Evolutionary conservation across 345 rosid genomes (phyloP).

Genomic region (Pugionium dolabratum): DNA sequence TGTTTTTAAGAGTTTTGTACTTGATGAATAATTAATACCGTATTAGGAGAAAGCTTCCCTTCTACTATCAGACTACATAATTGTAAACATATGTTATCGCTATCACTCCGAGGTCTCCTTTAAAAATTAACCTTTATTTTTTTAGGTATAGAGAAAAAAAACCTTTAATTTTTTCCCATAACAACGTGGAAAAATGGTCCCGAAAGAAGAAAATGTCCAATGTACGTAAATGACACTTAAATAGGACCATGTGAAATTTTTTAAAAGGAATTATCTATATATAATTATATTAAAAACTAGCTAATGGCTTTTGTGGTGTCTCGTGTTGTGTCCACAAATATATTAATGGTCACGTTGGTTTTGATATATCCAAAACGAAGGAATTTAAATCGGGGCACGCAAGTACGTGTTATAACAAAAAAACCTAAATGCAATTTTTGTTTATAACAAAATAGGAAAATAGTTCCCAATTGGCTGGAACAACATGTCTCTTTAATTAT

Average conservation of each 20-base stretch:
- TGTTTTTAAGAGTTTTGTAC: no score
- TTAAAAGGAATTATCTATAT: no score
- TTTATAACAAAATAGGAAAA: conserved; percentile 37
- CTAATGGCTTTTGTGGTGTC: conserved; percentile 19
- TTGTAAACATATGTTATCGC: not conserved
- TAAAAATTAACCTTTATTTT: not conserved
- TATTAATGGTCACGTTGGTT: conserved; percentile 30
- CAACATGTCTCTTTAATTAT: conserved; percentile 18
- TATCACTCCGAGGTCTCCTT: conserved; percentile 1
- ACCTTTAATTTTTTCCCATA: conserved; percentile 11
- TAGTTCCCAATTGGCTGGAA: conserved; percentile 33
- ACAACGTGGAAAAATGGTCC: conserved; percentile 39
- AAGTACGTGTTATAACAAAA: conserved; percentile 36
- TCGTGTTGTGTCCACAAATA: conserved; percentile 31
- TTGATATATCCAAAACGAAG: conserved; percentile 40
- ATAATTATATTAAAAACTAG: not conserved
- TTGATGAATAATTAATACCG: no score
- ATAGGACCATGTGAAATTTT: not conserved
- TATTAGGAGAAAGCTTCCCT: no score
- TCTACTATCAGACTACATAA: no score
- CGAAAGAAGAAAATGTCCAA: conserved; percentile 40
- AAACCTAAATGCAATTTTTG: conserved; percentile 31
- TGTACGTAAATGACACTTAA: conserved; percentile 16
- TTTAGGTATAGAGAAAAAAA: conserved; percentile 1
- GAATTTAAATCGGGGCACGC: conserved; percentile 31